phyloP scores from a whole-genome alignment of 2,329 filamentous ascomycete genomes.

The Botrytis fabae region DNA sequence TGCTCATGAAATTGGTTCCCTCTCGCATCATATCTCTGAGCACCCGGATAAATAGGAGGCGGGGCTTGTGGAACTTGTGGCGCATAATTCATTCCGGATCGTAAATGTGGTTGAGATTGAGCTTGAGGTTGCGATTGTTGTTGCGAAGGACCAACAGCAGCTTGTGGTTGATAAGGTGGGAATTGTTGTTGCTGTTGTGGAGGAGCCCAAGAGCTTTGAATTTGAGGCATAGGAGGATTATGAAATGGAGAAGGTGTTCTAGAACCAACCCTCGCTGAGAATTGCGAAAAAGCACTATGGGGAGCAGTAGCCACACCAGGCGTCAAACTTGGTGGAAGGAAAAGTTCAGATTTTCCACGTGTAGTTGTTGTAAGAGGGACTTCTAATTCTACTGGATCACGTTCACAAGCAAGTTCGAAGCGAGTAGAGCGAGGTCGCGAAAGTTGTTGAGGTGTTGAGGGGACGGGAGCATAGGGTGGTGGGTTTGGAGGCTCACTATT shows the following conservation, averaged over 20 bases:
- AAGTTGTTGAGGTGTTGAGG: neutral
- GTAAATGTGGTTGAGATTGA: neutral
- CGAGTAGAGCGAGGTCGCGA: conserved; percentile 12
- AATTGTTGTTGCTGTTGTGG: neutral
- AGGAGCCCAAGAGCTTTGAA: neutral
- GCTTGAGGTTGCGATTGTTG: neutral
- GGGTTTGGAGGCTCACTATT: neutral
- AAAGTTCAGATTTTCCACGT: neutral
- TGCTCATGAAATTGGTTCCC: neutral
- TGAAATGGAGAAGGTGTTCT: neutral
- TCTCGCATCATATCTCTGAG: conserved; percentile 1
- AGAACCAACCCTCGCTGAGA: neutral
- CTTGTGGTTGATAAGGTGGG: neutral
- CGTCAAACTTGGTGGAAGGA: conserved; percentile 1
- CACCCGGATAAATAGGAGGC: neutral
- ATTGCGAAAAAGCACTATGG: neutral
- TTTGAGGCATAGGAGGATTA: neutral
- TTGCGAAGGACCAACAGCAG: neutral
- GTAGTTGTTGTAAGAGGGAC: neutral
- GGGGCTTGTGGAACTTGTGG: neutral
- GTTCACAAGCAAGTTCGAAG: conserved; percentile 5
- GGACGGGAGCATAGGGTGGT: neutral
- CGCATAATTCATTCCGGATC: conserved; percentile 2
- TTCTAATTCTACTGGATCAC: conserved; percentile 12
- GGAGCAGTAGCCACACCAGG: neutral